Evolutionary conservation across 495 filamentous ascomycete genomes (phyloP).

Genomic region (Clohesyomyces aquaticus): DNA sequence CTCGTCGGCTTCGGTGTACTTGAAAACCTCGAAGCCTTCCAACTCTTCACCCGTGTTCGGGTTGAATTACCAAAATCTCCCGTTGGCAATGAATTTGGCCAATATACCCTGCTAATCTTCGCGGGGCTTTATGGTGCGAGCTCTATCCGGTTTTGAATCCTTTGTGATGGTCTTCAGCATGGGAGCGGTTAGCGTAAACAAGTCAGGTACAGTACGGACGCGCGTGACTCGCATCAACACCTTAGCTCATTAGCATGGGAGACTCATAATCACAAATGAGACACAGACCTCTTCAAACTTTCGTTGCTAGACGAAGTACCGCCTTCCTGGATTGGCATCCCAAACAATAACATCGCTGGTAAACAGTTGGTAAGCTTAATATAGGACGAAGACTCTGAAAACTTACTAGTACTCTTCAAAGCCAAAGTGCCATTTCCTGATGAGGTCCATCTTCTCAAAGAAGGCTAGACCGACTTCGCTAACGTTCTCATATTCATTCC

Average conservation of each 20-base stretch:
- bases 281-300: constrained; percentile 43
- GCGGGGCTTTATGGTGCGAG: constrained; percentile 49
- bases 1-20: constrained; percentile 54
- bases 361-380: no score
- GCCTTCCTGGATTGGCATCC: constrained; percentile 50
- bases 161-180: constrained; percentile 19
- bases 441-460: constrained; percentile 49
- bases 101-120: constrained; percentile 49
- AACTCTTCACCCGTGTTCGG: constrained; percentile 5
- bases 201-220: constrained; percentile 35
- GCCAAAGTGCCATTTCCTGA: constrained; percentile 52
- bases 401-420: constrained; percentile 58
- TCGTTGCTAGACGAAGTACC: constrained; percentile 41
- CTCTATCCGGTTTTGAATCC: constrained; percentile 47
- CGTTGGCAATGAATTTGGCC: constrained; percentile 46
- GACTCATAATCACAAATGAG: not conserved
- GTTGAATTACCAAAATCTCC: constrained; percentile 3
- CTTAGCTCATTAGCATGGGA: constrained; percentile 32
- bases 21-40: constrained; percentile 35
- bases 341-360: constrained; percentile 58
- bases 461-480: constrained; percentile 49
- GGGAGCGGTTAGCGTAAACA: not conserved
- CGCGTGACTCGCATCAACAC: constrained; percentile 50
- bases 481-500: constrained; percentile 50
- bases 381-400: no score